A percentile compares a stretch with the other conserved stretches of the same genome.
Conservation (phyloP, 2,329 filamentous ascomycete species). For the Diaporthe vaccinii region DNA sequence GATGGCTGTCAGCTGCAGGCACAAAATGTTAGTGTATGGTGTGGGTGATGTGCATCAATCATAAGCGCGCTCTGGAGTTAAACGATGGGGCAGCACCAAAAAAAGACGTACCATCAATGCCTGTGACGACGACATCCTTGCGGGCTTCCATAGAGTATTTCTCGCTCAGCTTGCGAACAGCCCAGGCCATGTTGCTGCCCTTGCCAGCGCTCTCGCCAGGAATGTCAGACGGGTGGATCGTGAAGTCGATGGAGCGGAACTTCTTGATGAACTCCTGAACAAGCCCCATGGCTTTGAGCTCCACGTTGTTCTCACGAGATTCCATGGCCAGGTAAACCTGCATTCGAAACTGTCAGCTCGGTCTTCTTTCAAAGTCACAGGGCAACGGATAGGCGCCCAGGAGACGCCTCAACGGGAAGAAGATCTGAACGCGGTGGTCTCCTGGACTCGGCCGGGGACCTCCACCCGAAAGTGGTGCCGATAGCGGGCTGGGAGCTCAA, state of each 20-base stretch:
- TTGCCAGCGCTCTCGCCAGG: slow-evolving; percentile 79
- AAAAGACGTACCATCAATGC: slow-evolving; percentile 76
- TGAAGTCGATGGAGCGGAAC: slow-evolving; percentile 77
- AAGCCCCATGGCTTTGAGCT: slow-evolving; percentile 72
- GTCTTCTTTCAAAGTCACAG: slow-evolving; percentile 40
- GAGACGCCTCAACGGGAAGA: slow-evolving; percentile 13
- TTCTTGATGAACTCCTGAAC: slow-evolving; percentile 74
- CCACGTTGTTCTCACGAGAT: slow-evolving; percentile 72
- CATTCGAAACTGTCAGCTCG: slow-evolving; percentile 35
- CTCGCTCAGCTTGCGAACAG: slow-evolving; percentile 74
- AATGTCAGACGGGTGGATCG: slow-evolving; percentile 75
- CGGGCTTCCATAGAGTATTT: slow-evolving; percentile 67
- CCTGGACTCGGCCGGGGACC: neutral
- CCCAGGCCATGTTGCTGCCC: slow-evolving; percentile 81
- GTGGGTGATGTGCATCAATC: slow-evolving; percentile 40
- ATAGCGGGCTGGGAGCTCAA: neutral
- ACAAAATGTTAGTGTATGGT: slow-evolving; percentile 48
- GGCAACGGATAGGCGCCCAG: slow-evolving; percentile 21
- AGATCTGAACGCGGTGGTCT: neutral
- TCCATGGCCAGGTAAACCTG: slow-evolving; percentile 83
- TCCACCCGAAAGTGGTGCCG: neutral
- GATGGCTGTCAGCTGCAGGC: slow-evolving; percentile 75
- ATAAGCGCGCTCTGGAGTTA: slow-evolving; percentile 23
- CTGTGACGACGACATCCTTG: slow-evolving; percentile 76
- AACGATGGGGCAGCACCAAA: neutral